These are phyloP conservation scores for Ramaria sp. DNA, from an alignment of 768 basidiomycete genomes.

Conservation along the genomic window DNA sequence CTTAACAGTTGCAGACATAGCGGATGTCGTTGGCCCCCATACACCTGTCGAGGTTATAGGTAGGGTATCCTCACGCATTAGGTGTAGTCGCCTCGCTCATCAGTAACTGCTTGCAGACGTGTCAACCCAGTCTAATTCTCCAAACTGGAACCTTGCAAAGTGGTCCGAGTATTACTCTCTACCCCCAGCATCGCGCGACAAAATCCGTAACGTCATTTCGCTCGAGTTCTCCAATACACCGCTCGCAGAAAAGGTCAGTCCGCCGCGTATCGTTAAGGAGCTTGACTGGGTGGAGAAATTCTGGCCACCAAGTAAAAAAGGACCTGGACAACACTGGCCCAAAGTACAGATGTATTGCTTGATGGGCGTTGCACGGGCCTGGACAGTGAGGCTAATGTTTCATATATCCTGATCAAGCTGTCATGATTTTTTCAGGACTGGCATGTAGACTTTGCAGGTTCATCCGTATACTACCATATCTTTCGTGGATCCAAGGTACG, in stretches of 20 bases:
- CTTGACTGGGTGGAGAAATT: constrained; percentile 96
- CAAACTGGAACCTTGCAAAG: constrained; percentile 82
- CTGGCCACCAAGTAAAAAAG: constrained; percentile 77
- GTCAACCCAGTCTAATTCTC: constrained; percentile 71
- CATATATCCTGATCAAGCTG: neutral
- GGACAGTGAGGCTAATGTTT: constrained; percentile 62
- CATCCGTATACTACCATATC: constrained; percentile 96
- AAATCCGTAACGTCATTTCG: constrained; percentile 91
- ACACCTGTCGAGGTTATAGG: constrained; percentile 87
- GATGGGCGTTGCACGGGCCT: constrained; percentile 89
- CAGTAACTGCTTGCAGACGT: constrained; percentile 41
- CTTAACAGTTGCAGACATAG: constrained; percentile 75
- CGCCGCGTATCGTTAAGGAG: constrained; percentile 77
- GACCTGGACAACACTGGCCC: constrained; percentile 67
- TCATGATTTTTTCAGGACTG: constrained; percentile 57
- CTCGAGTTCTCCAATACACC: constrained; percentile 85
- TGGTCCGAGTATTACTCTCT: constrained; percentile 85
- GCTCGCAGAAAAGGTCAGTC: constrained; percentile 67
- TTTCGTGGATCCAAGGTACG: constrained; percentile 73
- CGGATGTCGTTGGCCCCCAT: constrained; percentile 65
- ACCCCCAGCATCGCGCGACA: constrained; percentile 61
- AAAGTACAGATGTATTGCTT: constrained; percentile 95
- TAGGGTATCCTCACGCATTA: constrained; percentile 20
- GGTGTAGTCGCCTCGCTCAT: neutral
- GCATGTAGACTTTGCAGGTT: constrained; percentile 98